A percentile compares a stretch with the other conserved stretches of the same genome.
Evolutionary conservation across 164 flowering plant genomes (phyloP).

Genomic region (Macadamia integrifolia): DNA sequence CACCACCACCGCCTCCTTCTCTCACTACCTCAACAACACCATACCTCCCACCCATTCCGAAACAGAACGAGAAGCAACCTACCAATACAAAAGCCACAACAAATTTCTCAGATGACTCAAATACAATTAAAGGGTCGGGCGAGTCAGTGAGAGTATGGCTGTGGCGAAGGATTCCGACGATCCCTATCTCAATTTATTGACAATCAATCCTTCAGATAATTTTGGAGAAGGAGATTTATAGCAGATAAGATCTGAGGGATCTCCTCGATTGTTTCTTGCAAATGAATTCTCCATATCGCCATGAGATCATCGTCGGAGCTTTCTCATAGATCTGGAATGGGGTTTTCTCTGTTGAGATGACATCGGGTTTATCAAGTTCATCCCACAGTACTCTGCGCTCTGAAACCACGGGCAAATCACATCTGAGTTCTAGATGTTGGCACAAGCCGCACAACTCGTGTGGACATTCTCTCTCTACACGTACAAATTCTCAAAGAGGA

Average conservation of each 20-base stretch:
- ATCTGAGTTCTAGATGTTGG: slow-evolving; percentile 12
- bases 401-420: slow-evolving; percentile 16
- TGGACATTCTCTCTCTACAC: too few relatives aligned
- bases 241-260: slow-evolving; percentile 41
- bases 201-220: slow-evolving; percentile 75
- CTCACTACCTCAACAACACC: too few relatives aligned
- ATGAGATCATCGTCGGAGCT: slow-evolving; percentile 44
- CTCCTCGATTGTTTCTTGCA: slow-evolving; percentile 60
- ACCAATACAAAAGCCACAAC: too few relatives aligned
- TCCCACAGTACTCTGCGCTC: too few relatives aligned
- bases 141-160: slow-evolving; percentile 45
- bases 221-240: slow-evolving; percentile 52
- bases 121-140: slow-evolving; percentile 17
- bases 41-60: background rate
- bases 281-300: slow-evolving; percentile 55
- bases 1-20: background rate
- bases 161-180: slow-evolving; percentile 62
- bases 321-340: slow-evolving; percentile 61
- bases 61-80: slow-evolving; percentile 4
- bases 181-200: slow-evolving; percentile 59
- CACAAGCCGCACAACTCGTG: background rate
- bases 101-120: background rate
- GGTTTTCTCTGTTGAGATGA: slow-evolving; percentile 24
- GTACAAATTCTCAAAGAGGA: too few relatives aligned
- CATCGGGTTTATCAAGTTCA: slow-evolving; percentile 7